phyloP scores from a whole-genome alignment of 495 filamentous ascomycete genomes.

The Talaromyces trachyspermus region DNA sequence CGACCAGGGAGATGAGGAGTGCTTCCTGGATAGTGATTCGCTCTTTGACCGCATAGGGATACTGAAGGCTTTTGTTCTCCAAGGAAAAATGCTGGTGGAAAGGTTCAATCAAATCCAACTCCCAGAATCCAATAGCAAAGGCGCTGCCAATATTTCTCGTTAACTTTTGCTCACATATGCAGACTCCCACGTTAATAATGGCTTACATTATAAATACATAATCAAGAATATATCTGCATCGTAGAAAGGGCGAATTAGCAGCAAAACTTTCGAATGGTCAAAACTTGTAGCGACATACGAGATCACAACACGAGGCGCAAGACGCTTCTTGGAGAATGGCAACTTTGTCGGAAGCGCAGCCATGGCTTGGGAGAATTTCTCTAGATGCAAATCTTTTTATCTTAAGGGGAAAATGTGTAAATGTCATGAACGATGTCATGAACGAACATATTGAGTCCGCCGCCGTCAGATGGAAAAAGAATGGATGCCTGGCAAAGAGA shows the following conservation, averaged over 20 bases:
- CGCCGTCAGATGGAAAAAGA: too few relatives aligned
- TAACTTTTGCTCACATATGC: constrained; percentile 37
- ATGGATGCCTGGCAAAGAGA: not conserved
- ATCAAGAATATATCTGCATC: constrained; percentile 55
- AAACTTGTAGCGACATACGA: constrained; percentile 33
- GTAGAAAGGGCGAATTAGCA: too few relatives aligned
- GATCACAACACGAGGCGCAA: constrained; percentile 44
- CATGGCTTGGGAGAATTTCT: not conserved
- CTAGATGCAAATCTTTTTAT: too few relatives aligned
- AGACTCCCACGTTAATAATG: constrained; percentile 16
- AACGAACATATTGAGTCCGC: too few relatives aligned
- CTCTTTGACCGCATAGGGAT: constrained; percentile 68
- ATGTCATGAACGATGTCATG: too few relatives aligned
- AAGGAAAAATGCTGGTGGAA: constrained; percentile 54
- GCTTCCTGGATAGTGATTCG: constrained; percentile 57
- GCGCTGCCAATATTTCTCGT: constrained; percentile 30
- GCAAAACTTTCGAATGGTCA: constrained; percentile 7
- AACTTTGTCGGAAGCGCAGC: constrained; percentile 28
- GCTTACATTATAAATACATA: constrained; percentile 60
- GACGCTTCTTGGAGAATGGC: constrained; percentile 45
- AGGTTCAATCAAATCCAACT: constrained; percentile 48
- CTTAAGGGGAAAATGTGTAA: too few relatives aligned
- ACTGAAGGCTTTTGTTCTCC: constrained; percentile 53
- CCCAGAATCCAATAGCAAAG: constrained; percentile 47
- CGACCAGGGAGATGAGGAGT: constrained; percentile 46